These are phyloP conservation scores for Aspergillus sp. DNA, from an alignment of 2,329 filamentous ascomycete species.

Conservation along the genomic window DNA sequence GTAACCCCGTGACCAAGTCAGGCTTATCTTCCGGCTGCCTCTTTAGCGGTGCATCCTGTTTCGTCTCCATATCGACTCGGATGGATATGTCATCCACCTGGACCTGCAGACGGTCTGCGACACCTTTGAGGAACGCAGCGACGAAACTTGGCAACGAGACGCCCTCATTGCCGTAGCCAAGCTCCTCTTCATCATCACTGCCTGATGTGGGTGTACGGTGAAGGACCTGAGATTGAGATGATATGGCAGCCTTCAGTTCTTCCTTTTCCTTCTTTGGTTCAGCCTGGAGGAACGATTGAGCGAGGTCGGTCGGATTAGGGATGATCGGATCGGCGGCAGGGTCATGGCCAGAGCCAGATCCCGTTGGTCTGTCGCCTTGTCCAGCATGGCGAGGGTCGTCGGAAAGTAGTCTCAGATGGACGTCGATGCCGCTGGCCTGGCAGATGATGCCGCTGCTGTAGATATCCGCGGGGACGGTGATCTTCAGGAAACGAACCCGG, in stretches of 20 bases:
- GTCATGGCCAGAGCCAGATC: slow-evolving; percentile 31
- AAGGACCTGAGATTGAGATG: slow-evolving; percentile 52
- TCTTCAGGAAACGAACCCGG: slow-evolving; percentile 71
- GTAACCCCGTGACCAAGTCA: slow-evolving; percentile 39
- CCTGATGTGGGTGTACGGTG: slow-evolving; percentile 52
- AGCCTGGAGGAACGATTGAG: slow-evolving; percentile 61
- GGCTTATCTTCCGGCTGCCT: slow-evolving; percentile 37
- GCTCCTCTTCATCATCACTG: slow-evolving; percentile 54
- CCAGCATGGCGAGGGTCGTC: slow-evolving; percentile 38
- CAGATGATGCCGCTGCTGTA: slow-evolving; percentile 80
- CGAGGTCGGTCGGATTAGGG: slow-evolving; percentile 60
- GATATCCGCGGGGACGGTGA: slow-evolving; percentile 86
- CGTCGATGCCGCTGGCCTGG: slow-evolving; percentile 78
- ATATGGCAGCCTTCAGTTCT: slow-evolving; percentile 60
- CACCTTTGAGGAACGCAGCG: slow-evolving; percentile 60
- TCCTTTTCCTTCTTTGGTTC: slow-evolving; percentile 60
- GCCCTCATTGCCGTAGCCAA: slow-evolving; percentile 55
- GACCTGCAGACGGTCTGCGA: slow-evolving; percentile 59
- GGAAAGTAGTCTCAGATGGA: slow-evolving; percentile 62
- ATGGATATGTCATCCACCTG: slow-evolving; percentile 55
- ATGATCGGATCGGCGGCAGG: slow-evolving; percentile 32
- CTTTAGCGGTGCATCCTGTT: slow-evolving; percentile 41
- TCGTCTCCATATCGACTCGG: slow-evolving; percentile 53
- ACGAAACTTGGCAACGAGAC: slow-evolving; percentile 61
- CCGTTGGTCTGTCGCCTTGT: slow-evolving; percentile 31